A percentile compares a stretch with the other conserved stretches of the same genome.
Evolutionary conservation across 2,329 filamentous ascomycete genomes (phyloP).

Genomic region (Ceratocystis harringtonii): DNA sequence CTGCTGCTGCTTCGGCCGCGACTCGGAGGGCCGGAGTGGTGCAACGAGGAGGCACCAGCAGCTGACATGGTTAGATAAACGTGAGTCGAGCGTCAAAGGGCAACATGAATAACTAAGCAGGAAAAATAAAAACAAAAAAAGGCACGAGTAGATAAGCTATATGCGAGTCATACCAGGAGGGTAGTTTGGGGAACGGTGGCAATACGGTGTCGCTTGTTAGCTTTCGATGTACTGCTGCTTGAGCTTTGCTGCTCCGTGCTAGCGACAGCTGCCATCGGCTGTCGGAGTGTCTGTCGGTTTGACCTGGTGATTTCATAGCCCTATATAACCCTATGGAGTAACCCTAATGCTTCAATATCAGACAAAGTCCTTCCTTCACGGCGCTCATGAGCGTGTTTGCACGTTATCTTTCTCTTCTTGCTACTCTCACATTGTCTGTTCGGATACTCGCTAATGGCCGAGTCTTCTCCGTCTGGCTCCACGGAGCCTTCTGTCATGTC

Average conservation of each 20-base stretch:
- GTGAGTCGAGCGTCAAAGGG: background rate
- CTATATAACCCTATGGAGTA: background rate
- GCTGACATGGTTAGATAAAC: slow-evolving; percentile 17
- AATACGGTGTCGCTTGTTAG: slow-evolving; percentile 20
- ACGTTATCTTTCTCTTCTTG: too few relatives aligned
- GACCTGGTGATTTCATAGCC: too few relatives aligned
- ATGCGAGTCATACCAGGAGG: background rate
- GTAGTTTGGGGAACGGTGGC: slow-evolving; percentile 22
- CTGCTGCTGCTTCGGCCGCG: slow-evolving; percentile 26
- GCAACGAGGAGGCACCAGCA: slow-evolving; percentile 16
- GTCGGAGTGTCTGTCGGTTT: background rate
- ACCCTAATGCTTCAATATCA: background rate
- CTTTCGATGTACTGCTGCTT: background rate
- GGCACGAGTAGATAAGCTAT: slow-evolving; percentile 18
- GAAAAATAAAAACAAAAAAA: background rate
- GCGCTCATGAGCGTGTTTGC: too few relatives aligned
- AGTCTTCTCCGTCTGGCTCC: too few relatives aligned
- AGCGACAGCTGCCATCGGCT: background rate
- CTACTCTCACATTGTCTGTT: too few relatives aligned
- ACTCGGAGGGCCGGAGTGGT: slow-evolving; percentile 8
- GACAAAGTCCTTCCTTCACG: background rate
- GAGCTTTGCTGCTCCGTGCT: background rate
- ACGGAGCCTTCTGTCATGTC: too few relatives aligned
- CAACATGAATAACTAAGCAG: background rate
- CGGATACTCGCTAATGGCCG: too few relatives aligned